A percentile compares a stretch with the other conserved stretches of the same genome.
Evolutionary conservation across 2,329 filamentous ascomycete species (phyloP).

Genomic region (Colletotrichum caudatum): DNA sequence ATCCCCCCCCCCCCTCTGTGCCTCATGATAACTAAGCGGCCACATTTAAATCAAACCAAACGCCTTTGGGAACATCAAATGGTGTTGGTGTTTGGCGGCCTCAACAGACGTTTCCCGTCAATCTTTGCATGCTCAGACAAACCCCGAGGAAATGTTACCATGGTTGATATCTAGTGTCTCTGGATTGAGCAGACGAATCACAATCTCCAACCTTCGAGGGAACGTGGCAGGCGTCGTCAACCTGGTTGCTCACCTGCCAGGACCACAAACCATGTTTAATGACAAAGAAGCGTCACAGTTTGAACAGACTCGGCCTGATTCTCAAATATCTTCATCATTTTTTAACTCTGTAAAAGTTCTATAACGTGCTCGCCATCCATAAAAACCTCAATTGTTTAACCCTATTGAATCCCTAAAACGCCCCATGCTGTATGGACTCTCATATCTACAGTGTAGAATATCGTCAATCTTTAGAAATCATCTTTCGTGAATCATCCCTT

Average conservation of each 20-base stretch:
- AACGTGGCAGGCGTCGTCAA: not conserved
- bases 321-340: not conserved
- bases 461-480: conserved; percentile 3
- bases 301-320: not conserved
- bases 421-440: conserved; percentile 11
- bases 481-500: conserved; percentile 26
- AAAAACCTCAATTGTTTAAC: not conserved
- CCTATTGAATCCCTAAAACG: conserved; percentile 21
- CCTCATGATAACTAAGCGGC: not conserved
- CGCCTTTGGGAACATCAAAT: not conserved
- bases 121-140: not conserved
- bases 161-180: not conserved
- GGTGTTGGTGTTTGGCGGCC: not conserved
- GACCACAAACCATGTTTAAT: not conserved
- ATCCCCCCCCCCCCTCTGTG: not conserved
- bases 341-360: conserved; percentile 18
- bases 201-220: not conserved
- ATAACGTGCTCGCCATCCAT: conserved; percentile 1
- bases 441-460: conserved; percentile 2
- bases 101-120: too few relatives aligned
- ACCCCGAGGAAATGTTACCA: not conserved
- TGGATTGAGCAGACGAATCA: not conserved
- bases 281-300: not conserved
- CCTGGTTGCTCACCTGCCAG: not conserved
- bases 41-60: not conserved